phyloP scores from a whole-genome alignment of 257 asterid genomes.

The Jacaranda copaia region DNA sequence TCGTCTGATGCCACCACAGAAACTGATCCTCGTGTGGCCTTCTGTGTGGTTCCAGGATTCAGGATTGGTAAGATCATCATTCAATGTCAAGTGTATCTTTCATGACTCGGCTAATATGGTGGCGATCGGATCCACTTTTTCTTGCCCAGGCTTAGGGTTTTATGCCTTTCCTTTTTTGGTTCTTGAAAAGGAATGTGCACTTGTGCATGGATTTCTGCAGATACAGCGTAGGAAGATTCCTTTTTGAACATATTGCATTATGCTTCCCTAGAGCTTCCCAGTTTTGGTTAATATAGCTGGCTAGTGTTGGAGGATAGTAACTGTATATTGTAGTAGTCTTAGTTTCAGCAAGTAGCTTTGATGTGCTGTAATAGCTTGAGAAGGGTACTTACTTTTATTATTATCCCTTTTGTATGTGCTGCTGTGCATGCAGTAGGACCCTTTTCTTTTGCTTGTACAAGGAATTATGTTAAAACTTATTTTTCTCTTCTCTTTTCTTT shows the following conservation, averaged over 20 bases:
- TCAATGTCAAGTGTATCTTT: conserved; percentile 78
- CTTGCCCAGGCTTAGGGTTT: not conserved
- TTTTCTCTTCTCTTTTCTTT: not conserved
- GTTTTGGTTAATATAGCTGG: conserved; percentile 40
- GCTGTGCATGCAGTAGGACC: not conserved
- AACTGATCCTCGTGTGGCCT: conserved; percentile 66
- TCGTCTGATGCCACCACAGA: conserved; percentile 36
- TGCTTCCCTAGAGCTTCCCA: conserved; percentile 17
- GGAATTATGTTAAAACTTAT: not conserved
- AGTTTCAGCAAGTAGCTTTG: not conserved
- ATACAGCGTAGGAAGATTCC: not conserved
- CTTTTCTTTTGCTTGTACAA: not conserved
- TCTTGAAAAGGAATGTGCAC: no score
- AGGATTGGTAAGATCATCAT: conserved; percentile 60
- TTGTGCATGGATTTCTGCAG: not conserved
- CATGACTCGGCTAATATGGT: conserved; percentile 40
- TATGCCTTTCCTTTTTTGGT: not conserved
- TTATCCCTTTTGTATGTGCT: not conserved
- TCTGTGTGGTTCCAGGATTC: conserved; percentile 79
- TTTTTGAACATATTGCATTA: not conserved
- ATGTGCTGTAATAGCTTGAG: not conserved
- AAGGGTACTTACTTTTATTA: not conserved
- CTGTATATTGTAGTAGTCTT: conserved; percentile 35
- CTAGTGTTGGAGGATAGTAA: conserved; percentile 15
- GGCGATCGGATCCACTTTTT: no score